These are phyloP conservation scores for Platanus orientalis DNA, from an alignment of 164 flowering plant genomes.

Conservation along the genomic window DNA sequence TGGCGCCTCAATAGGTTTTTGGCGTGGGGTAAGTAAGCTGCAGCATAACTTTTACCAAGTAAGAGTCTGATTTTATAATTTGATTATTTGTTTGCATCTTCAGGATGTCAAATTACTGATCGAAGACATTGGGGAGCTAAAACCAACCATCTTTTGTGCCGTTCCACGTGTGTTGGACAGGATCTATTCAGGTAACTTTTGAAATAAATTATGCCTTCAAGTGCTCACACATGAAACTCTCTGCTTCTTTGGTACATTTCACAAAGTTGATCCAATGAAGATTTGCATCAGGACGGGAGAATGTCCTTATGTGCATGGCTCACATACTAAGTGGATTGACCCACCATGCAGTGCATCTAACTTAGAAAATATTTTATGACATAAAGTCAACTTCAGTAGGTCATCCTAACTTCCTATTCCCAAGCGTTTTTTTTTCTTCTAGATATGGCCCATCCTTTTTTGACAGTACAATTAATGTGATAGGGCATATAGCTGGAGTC, in stretches of 20 bases:
- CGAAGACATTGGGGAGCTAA: constrained; percentile 86
- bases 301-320: too few species aligned
- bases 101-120: constrained; percentile 88
- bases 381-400: too few species aligned
- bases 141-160: constrained; percentile 85
- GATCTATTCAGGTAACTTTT: constrained; percentile 62
- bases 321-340: too few species aligned
- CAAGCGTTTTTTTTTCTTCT: too few species aligned
- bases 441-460: too few species aligned
- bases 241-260: background rate
- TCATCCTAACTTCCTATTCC: too few species aligned
- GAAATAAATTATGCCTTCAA: background rate
- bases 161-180: constrained; percentile 97
- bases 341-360: too few species aligned
- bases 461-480: too few species aligned
- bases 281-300: too few species aligned
- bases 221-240: background rate
- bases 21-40: constrained; percentile 84
- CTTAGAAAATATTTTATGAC: too few species aligned
- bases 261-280: too few species aligned
- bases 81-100: constrained; percentile 12
- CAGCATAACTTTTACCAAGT: background rate
- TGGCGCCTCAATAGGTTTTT: constrained; percentile 94
- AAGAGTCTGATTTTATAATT: constrained; percentile 5
- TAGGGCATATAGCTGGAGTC: too few species aligned